phyloP scores from a whole-genome alignment of 2,329 filamentous ascomycete genomes.

The Emmonsiellopsis sp. region DNA sequence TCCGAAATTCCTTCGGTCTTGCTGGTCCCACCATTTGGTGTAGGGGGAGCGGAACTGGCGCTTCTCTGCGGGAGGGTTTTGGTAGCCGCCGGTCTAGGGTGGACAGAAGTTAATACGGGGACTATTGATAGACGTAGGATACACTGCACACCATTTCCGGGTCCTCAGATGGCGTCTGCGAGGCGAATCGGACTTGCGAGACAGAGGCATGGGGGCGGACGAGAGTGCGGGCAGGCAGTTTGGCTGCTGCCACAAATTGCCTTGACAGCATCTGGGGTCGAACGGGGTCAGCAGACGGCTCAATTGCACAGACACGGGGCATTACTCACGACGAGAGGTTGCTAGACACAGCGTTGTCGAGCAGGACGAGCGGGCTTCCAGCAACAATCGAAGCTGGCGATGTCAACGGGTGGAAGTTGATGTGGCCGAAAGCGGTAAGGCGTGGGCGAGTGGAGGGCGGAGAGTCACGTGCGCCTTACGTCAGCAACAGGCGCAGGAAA shows the following conservation, averaged over 20 bases:
- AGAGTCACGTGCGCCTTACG: constrained; percentile 19
- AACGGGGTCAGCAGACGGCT: constrained; percentile 14
- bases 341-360: background rate
- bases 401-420: background rate
- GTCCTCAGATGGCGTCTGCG: constrained; percentile 32
- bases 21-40: constrained; percentile 92
- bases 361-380: background rate
- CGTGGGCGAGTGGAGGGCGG: background rate
- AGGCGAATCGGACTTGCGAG: constrained; percentile 31
- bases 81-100: constrained; percentile 38
- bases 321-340: constrained; percentile 5
- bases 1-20: constrained; percentile 93
- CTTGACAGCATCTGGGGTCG: constrained; percentile 36
- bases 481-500: constrained; percentile 24
- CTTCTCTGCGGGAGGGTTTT: constrained; percentile 56
- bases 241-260: constrained; percentile 34
- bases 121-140: background rate
- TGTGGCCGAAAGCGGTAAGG: background rate
- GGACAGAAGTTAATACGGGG: constrained; percentile 1
- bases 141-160: constrained; percentile 32
- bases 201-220: constrained; percentile 29
- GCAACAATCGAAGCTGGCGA: background rate
- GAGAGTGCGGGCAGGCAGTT: constrained; percentile 29
- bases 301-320: background rate
- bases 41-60: constrained; percentile 89